phyloP scores from a whole-genome alignment of 2,329 filamentous ascomycete genomes.

The Zymoseptoria ardabiliae region DNA sequence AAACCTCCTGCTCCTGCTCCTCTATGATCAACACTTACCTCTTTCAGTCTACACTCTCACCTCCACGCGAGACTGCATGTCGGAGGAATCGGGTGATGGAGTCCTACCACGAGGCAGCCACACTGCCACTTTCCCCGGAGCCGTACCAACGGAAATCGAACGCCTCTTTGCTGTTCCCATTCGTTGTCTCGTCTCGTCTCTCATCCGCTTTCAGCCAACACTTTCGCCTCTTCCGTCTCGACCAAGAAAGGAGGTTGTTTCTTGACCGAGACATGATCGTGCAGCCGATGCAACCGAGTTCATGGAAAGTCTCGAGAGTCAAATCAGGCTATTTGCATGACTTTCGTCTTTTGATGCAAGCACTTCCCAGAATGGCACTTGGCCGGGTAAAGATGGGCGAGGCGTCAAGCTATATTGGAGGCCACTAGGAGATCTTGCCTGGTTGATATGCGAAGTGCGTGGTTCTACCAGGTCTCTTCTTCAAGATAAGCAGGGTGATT shows the following conservation, averaged over 20 bases:
- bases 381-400: not conserved
- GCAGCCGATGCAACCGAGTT: not conserved
- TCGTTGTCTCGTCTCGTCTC: not conserved
- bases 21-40: not conserved
- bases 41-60: not conserved
- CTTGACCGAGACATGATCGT: not conserved
- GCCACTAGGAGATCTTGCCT: not conserved
- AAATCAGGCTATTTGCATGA: not conserved
- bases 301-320: not conserved
- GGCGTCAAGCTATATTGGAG: not conserved
- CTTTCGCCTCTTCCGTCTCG: no score
- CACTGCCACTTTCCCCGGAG: not conserved
- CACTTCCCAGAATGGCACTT: not conserved
- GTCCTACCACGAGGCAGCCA: not conserved
- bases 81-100: not conserved
- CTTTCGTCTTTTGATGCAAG: not conserved
- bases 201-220: not conserved
- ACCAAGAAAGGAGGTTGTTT: no score
- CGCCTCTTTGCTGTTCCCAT: not conserved
- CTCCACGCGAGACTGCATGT: not conserved
- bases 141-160: not conserved
- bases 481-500: not conserved
- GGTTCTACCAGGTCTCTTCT: not conserved
- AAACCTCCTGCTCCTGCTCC: not conserved
- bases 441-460: not conserved